Evolutionary conservation across 305 asterid species (phyloP).

Genomic region (Solanum chacoense): DNA sequence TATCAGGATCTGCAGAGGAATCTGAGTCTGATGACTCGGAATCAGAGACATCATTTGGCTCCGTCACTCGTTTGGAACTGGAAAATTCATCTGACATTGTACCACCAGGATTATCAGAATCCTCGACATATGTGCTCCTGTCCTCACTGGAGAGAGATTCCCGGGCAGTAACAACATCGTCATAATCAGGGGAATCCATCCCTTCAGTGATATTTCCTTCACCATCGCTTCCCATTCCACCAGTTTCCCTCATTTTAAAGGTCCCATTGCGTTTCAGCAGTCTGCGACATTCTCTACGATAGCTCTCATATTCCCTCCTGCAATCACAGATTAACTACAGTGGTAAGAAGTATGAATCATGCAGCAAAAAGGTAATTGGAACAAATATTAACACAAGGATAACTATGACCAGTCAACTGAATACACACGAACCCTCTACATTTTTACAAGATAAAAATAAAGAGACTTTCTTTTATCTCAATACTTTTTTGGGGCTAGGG

Average conservation of each 20-base stretch:
- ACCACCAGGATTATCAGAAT: constrained; percentile 27
- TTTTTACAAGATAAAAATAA: neutral
- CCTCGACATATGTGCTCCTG: constrained; percentile 28
- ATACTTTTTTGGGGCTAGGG: neutral
- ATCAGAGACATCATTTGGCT: constrained; percentile 35
- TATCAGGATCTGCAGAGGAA: constrained; percentile 67
- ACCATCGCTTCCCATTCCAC: constrained; percentile 30
- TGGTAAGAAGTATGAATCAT: neutral
- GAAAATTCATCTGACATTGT: constrained; percentile 26
- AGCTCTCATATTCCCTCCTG: constrained; percentile 85
- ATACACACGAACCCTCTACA: neutral
- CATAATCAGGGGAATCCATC: constrained; percentile 55
- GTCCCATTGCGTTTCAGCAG: constrained; percentile 33
- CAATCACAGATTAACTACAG: constrained; percentile 8
- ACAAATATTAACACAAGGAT: neutral
- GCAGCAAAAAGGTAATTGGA: neutral
- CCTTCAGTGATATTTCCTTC: constrained; percentile 33
- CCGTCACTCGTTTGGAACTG: constrained; percentile 34
- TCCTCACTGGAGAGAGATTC: constrained; percentile 86
- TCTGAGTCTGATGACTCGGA: constrained; percentile 66
- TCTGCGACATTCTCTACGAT: constrained; percentile 54
- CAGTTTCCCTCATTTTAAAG: constrained; percentile 23
- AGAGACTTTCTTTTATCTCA: neutral
- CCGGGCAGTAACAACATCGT: constrained; percentile 66
- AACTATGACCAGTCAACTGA: neutral